Evolutionary conservation across 2,329 filamentous ascomycete species (phyloP), one percentile per base, ranked within the genome.

Genomic region (Cercospora brassicicola): DNA sequence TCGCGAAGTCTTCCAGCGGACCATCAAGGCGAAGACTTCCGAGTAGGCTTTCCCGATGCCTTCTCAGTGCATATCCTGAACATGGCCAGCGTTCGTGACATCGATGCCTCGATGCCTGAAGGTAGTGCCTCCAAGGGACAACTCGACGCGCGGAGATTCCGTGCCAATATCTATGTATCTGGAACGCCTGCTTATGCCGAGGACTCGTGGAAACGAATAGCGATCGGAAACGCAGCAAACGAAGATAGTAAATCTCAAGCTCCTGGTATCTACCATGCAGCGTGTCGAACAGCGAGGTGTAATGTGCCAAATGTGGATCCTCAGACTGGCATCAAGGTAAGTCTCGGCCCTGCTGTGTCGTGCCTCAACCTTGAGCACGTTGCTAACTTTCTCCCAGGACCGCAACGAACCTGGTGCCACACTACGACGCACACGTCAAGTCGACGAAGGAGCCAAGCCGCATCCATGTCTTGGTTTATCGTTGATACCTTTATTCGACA

Each of bases 261-360:
- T 36, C 63, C 65, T 2, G 69, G 62, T 2, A 81, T 82, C 13
- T 86, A 85, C 66, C 82, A 88, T 68, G 80, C 87, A 10, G 82
- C 88, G 0, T 90, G 89, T 73, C 86, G 89, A 31, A 91, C 89
- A 0, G 87, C 89, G 0, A 84, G 90, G 64, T 92, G 90, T 80
- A 90, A 88, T 73, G 78, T 93, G 72, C 90, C 90, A 20, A 92
- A 92, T 72, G 88, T 91, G 1, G 84, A 92, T 76, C 89, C 85
- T 0, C 81, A 82, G 18, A 88, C 82, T 5, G 90, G 86, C n/a
- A 75, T 84, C 23, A 68, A 53, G 65, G 65, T 59, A 39, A 74
- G 20, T 28, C 5, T 7, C 33, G 8, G 30, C 30, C 8, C 10
- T 3, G 6, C 20, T 15, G 20, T 59, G 15, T 42, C 15, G 13